A percentile compares a stretch with the other conserved stretches of the same genome.
These are phyloP conservation scores for Crassisporium funariophilum DNA, from an alignment of 768 basidiomycete genomes.

Conservation along the genomic window DNA sequence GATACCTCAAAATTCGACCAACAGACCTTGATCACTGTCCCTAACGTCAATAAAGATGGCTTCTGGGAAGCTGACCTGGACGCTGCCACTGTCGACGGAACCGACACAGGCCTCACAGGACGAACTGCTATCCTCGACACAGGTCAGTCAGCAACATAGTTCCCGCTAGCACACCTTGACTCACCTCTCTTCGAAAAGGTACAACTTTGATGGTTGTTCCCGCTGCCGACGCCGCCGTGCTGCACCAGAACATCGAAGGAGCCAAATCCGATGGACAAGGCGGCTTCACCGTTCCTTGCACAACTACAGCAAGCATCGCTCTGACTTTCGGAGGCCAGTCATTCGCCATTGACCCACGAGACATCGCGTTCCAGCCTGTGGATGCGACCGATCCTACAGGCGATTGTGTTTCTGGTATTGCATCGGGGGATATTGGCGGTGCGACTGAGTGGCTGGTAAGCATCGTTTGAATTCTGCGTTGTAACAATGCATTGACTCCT, in stretches of 20 bases:
- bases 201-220: conserved; percentile 57
- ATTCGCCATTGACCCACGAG: conserved; percentile 63
- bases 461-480: conserved; percentile 10
- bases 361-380: conserved; percentile 57
- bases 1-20: conserved; percentile 70
- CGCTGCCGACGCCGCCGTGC: conserved; percentile 35
- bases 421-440: conserved; percentile 59
- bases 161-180: too few relatives aligned
- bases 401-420: conserved; percentile 72
- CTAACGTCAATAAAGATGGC: conserved; percentile 64
- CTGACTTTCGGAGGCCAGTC: conserved; percentile 48
- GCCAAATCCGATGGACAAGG: conserved; percentile 46
- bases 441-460: conserved; percentile 68
- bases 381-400: conserved; percentile 57
- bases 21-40: conserved; percentile 55
- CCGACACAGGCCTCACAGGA: conserved; percentile 48
- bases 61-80: conserved; percentile 82
- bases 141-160: conserved; percentile 24
- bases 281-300: conserved; percentile 55
- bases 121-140: conserved; percentile 78
- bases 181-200: conserved; percentile 18
- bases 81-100: conserved; percentile 59
- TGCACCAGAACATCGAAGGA: conserved; percentile 47
- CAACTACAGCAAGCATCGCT: conserved; percentile 40
- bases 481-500: conserved; percentile 3